Conservation (phyloP, 331 rosid genomes). For the Cydonia oblonga region DNA sequence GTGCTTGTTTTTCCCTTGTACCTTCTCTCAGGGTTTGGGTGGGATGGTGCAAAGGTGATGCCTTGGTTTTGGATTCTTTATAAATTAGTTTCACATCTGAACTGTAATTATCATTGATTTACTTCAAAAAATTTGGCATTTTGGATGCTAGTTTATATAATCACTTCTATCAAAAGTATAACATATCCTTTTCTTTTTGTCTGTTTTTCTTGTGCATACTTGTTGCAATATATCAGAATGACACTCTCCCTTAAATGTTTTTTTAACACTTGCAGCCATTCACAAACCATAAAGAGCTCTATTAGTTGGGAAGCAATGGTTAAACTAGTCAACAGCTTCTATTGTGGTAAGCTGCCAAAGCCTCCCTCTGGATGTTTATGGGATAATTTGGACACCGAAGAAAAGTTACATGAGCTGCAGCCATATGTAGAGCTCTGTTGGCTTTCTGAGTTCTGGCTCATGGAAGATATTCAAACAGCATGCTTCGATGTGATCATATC, state of each 20-base stretch:
- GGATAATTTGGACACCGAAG: conserved; percentile 54
- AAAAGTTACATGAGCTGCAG: conserved; percentile 48
- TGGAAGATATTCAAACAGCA: conserved; percentile 47
- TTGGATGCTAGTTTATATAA: neutral
- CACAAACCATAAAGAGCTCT: conserved; percentile 44
- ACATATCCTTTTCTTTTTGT: neutral
- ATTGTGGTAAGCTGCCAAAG: conserved; percentile 51
- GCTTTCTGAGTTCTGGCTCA: conserved; percentile 71
- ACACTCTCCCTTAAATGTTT: neutral
- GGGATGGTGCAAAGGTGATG: neutral
- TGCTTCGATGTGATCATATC: conserved; percentile 49
- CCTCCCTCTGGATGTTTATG: conserved; percentile 75
- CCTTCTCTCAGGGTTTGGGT: neutral
- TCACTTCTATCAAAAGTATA: neutral
- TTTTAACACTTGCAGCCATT: conserved; percentile 41
- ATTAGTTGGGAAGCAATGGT: conserved; percentile 71
- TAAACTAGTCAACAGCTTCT: conserved; percentile 61
- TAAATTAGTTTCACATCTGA: neutral
- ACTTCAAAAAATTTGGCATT: neutral
- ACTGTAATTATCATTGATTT: neutral
- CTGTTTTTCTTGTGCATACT: neutral
- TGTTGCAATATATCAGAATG: neutral
- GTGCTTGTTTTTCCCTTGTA: neutral
- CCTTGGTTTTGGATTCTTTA: neutral
- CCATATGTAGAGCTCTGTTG: conserved; percentile 73